Percentiles rank a stretch among this genome's conserved stretches.
phyloP scores from a whole-genome alignment of 1,284 basidiomycete species.

The Takashimella tepidaria region DNA sequence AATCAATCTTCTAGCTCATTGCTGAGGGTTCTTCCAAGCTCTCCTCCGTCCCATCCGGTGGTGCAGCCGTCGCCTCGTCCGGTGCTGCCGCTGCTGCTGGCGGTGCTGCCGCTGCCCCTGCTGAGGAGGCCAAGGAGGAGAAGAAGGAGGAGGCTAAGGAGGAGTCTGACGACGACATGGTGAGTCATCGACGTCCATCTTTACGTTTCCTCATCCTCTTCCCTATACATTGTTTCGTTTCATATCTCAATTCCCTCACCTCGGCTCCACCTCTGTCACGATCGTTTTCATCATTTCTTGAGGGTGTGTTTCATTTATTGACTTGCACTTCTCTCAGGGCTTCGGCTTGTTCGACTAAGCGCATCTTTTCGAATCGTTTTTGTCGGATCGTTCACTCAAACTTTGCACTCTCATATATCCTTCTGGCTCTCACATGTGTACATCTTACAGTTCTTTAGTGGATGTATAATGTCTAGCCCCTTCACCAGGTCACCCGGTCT shows the following conservation, averaged over 20 bases:
- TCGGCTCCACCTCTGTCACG: too few relatives aligned
- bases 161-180: conserved; percentile 47
- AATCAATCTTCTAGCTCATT: conserved; percentile 69
- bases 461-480: not conserved
- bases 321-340: conserved; percentile 44
- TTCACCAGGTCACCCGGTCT: too few relatives aligned
- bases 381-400: not conserved
- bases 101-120: conserved; percentile 59
- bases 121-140: conserved; percentile 61
- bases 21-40: conserved; percentile 88
- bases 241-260: not conserved
- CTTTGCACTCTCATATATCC: not conserved
- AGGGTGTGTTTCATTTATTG: not conserved
- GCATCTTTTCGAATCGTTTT: conserved; percentile 13
- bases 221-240: not conserved
- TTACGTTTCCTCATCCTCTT: conserved; percentile 45
- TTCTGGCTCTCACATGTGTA: not conserved
- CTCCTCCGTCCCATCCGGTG: conserved; percentile 66
- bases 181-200: conserved; percentile 8
- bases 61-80: conserved; percentile 41
- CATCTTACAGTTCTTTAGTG: not conserved
- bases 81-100: conserved; percentile 48
- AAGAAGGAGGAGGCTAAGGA: conserved; percentile 55
- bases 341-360: conserved; percentile 90
- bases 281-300: not conserved